Evolutionary conservation across 2,329 filamentous ascomycete species (phyloP), one percentile per base, ranked within the genome.

Genomic region (Metarhizium anisopliae): DNA sequence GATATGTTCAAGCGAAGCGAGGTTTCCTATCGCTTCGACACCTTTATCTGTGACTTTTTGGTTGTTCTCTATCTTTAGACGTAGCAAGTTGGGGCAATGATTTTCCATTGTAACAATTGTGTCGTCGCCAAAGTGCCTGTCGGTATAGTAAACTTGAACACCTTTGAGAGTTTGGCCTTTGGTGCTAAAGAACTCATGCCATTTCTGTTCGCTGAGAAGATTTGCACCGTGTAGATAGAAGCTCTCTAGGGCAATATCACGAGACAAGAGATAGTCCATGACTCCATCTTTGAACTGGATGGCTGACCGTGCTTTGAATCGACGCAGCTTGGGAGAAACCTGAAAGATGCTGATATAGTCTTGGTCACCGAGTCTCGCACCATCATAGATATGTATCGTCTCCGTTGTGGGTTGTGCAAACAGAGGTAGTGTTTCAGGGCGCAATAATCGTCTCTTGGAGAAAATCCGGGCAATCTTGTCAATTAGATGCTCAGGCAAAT

Each of bases 261-360:
- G 87, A 55, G 84, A 84, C 20, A 89, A 76, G 64, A 96, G 81
- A 68, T 93, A 96, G 53, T 90, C 82, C 70, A 96, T 80, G 47
- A 91, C 87, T 43, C 78, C 77, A 64, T 96, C 88, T 70, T 95
- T 96, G 77, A 96, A 87, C 66, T 96, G 92, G 52, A 94, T 89
- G n/a, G 86, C 90, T 64, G 92, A 93, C 51, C 87, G 84, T 11
- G 95, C 74, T 60, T 90, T 87, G 56, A 96, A 77, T 47, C 79
- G 80, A 63, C 83, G 83, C 54, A 96, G 74, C 6, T 77, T 77
- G 0, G 89, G 84, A 56, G 88, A 85, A 2, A 84, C 79, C 53
- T 90, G 86, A 59, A 96, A 91, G 47, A 96, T 89, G 60, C 85
- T 82, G 51, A 89, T 80, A 61, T 87, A 91, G 64, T 97, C 90